Evolutionary conservation across 2,329 filamentous ascomycete species (phyloP), one percentile per base, ranked within the genome.

Genomic region (Alternaria infectoria): DNA sequence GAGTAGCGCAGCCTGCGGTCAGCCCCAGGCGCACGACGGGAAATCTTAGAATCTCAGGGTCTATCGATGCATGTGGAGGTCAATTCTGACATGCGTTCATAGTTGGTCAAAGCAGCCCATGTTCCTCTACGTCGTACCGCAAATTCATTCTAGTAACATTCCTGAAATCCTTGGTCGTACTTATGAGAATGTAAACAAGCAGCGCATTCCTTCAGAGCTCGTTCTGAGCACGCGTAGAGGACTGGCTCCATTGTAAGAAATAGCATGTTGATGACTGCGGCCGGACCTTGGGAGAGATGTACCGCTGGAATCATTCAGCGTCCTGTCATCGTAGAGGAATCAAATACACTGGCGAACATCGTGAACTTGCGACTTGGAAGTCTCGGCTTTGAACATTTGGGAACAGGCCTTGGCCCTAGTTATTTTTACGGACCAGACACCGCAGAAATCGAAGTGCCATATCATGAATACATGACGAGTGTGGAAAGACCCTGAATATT

Each of bases 381-480:
- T 52, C 59, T 61, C 60, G 58, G 66, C 57, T 49, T 32, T 64
- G 19, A 55, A 57, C 52, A 55, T 64, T 73, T 72, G 70, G 69
- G 72, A 74, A 76, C 65, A 77, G 75, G 72, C 73, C 69, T 62
- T 77, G 69, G 72, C 75, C 75, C 68, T 70, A 66, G 74, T 71
- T 74, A 68, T 62, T 76, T 40, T 78, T 68, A 71, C 71, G 64
- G 75, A 78, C 75, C 75, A 74, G 75, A 79, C 76, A 78, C 76
- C 74, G 69, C 69, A 74, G 68, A 76, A 78, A 74, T 75, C 70
- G 72, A 77, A 74, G 74, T 74, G 74, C 76, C 75, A 74, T 74
- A 66, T 77, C 74, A 79, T 77, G 74, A 61, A 76, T 73, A 76
- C 74, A 76, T 74, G 71, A 75, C 70, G 73, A 73, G 70, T 78